Base-by-base conservation (phyloP, 108 stramenopile species). In the Aureococcus anophagefferens region DNA sequence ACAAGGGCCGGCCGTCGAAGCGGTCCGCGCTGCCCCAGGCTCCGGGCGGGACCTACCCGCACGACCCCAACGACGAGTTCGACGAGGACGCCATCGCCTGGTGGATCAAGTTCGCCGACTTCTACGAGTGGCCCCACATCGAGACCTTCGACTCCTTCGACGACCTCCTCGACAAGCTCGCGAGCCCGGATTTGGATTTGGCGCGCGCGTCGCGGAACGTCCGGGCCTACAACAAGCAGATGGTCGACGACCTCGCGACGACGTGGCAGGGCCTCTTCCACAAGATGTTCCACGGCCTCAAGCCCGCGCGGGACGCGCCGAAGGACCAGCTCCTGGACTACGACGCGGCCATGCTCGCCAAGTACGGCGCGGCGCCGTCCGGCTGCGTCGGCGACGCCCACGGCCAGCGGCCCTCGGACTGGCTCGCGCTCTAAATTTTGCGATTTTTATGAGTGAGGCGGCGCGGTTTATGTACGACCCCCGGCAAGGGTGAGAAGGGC, bases 31-130 rank as follows among this genome's bases (percentile, higher is more conserved):
- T 44, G 13, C 40, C 40, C 9, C 5, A 13, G 13, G 40, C 40
- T 5, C 40, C 40, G 9, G 40, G 40, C 32, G 64, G 25, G 13
- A 13, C 18, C 13, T 16, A 63, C 64, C 34, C 3, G 1, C 37
- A 65, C 64, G 77, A 77, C 36, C 77, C 77, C 25, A 77, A 77
- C 67, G 44, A 77, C 66, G 65, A 71, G 66, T 73, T 68, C 66
- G 63, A 33, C 33, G 33, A 21, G 7, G 67, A 65, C 11, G 72
- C 66, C 5, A 64, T 77, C 0, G 63, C 33, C 29, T 70, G 40
- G n/a, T 77, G 77, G 77, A 33, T 77, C 21, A 51, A 46, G 51
- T 64, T 31, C 29, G 32, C 37, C 11, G 77, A 77, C 62, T 77
- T 70, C 66, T 77, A 77, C 36, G 31, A 34, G 68, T 74, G 72